Evolutionary conservation across 2,329 filamentous ascomycete species (phyloP), one percentile per base, ranked within the genome.

Genomic region (Aspergillus aculeatus): DNA sequence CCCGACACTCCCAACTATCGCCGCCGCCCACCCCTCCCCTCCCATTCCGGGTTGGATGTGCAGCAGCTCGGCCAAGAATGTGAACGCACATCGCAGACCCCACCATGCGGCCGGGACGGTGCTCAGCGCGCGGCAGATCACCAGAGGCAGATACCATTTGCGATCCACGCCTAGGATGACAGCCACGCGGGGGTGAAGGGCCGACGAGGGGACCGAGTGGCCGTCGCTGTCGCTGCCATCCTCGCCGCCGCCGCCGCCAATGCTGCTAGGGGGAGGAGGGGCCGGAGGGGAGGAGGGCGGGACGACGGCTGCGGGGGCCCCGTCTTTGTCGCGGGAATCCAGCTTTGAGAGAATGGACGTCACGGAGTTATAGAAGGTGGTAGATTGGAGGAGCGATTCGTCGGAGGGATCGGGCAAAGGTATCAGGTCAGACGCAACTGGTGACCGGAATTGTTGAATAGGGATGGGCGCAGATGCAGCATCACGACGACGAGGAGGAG

Each of bases 121-220:
- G 61, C 89, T 91, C 62, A 89, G 77, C 24, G 89, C 84, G n/a
- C 91, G 86, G 66, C 89, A 87, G 63, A 88, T 80, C 64, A 92
- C 86, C 57, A 94, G 82, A 59, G 88, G 87, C 47, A 89, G 81
- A 72, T 93, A 88, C 88, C 90, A 94, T 62, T 82, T 82, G 63
- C 82, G 82, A 56, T 89, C 86, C 16, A 95, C 85, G 54, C 90
- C 90, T 50, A 94, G 83, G 32, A 91, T 84, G 67, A 92, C 89
- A 63, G 90, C 90, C 58, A 94, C 86, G 58, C 90, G 89, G 12
- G 90, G 90, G 70, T 92, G 89, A 48, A 92, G 81, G 55, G 77
- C 74, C 41, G 76, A 77, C 11, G 70, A 56, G 49, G 59, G 56
- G 53, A 66, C 58, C 59, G 65, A 52, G 38, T 71, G 70, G 44